phyloP scores from a whole-genome alignment of 2,329 filamentous ascomycete species.

The Bipolaris bicolor region DNA sequence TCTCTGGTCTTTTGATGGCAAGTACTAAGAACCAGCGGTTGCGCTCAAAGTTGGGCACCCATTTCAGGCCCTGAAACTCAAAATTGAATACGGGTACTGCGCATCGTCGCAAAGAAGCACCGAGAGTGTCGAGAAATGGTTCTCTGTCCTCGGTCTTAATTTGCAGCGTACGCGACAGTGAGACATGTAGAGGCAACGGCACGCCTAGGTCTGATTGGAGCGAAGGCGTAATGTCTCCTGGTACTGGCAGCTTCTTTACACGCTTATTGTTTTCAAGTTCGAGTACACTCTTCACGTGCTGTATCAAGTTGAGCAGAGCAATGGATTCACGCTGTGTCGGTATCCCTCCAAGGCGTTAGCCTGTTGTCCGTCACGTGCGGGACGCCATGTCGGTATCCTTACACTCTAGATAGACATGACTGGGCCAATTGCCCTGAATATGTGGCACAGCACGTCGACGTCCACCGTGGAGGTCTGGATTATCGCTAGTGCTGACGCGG shows the following conservation, averaged over 20 bases:
- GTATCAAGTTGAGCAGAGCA: constrained; percentile 38
- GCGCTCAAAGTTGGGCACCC: constrained; percentile 70
- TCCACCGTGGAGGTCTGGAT: constrained; percentile 84
- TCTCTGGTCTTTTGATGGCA: constrained; percentile 55
- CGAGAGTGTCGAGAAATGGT: constrained; percentile 66
- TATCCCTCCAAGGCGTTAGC: constrained; percentile 47
- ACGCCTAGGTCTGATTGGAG: constrained; percentile 78
- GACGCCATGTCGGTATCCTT: constrained; percentile 47
- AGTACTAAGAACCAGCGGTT: constrained; percentile 87
- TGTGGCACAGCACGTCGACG: constrained; percentile 83
- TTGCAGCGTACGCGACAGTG: constrained; percentile 80
- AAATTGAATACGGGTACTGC: constrained; percentile 60
- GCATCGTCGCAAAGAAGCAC: constrained; percentile 49
- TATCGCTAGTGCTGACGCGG: constrained; percentile 77
- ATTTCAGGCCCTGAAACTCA: constrained; percentile 58
- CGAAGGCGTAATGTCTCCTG: constrained; percentile 65
- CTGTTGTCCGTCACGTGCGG: constrained; percentile 20
- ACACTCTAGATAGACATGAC: constrained; percentile 94
- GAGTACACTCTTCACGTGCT: constrained; percentile 30
- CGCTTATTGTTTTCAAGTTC: constrained; percentile 27
- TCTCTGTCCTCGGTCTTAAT: constrained; percentile 76
- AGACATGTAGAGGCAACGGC: constrained; percentile 85
- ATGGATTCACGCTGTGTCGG: constrained; percentile 45
- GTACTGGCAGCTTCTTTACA: constrained; percentile 32
- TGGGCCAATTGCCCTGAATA: constrained; percentile 88